Percentiles rank a stretch among this genome's conserved stretches.
Evolutionary conservation across 1,139 yeast genomes (phyloP).

Genomic region (Groenewaldozyma sp.): DNA sequence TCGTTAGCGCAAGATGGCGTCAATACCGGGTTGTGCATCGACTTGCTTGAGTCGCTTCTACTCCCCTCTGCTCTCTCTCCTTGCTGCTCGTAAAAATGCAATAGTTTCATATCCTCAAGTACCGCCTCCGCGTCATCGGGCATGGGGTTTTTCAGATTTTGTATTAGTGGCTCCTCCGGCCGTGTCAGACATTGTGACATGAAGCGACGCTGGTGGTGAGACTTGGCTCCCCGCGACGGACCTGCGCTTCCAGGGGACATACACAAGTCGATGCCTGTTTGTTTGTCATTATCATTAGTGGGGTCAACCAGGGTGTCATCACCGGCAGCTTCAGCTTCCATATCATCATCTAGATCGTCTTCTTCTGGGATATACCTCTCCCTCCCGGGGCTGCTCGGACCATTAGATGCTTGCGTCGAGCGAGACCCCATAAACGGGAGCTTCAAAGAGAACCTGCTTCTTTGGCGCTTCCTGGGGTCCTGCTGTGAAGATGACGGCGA

Average conservation of each 20-base stretch:
- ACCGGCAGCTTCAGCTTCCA: neutral
- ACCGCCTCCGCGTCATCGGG: neutral
- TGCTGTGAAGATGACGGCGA: too few species aligned
- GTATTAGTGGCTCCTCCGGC: neutral
- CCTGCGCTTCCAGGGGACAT: too few species aligned
- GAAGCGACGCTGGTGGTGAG: neutral
- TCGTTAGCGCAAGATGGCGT: too few species aligned
- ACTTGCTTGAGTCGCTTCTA: neutral
- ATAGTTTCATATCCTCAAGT: constrained; percentile 1
- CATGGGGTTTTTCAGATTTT: neutral
- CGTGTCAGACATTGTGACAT: constrained; percentile 1
- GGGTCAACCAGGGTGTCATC: neutral
- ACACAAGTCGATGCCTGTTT: too few species aligned
- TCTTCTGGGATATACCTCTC: neutral
- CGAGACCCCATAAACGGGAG: neutral
- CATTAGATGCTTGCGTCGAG: neutral
- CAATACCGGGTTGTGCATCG: neutral
- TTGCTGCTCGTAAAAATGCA: neutral
- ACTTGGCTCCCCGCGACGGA: too few species aligned
- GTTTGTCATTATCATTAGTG: neutral
- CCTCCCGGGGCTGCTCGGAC: neutral
- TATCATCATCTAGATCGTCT: neutral
- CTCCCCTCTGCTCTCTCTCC: too few species aligned
- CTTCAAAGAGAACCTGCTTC: neutral
- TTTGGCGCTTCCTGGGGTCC: too few species aligned